phyloP scores from a whole-genome alignment of 805 yeast species.

The Ogataea pilisensis region DNA sequence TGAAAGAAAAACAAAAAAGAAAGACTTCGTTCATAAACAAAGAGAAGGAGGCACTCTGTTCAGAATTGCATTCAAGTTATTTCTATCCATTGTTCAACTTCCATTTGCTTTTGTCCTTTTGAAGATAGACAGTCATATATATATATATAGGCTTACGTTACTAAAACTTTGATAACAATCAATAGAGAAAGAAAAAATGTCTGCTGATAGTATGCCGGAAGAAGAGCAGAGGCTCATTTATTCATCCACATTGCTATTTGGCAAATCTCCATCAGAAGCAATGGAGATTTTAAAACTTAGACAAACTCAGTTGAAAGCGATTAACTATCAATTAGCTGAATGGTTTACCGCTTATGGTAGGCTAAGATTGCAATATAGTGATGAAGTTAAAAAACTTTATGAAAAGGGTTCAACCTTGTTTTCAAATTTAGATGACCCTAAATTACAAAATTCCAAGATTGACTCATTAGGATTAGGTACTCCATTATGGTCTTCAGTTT shows the following conservation, averaged over 20 bases:
- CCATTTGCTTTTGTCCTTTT: too few species aligned
- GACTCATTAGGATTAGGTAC: slow-evolving; percentile 44
- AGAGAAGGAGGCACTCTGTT: too few species aligned
- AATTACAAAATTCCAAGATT: slow-evolving; percentile 44
- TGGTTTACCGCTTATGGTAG: slow-evolving; percentile 55
- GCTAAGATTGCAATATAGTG: slow-evolving; percentile 43
- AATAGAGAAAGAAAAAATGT: too few species aligned
- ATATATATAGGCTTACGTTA: too few species aligned
- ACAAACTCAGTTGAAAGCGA: slow-evolving; percentile 46
- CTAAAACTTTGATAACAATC: too few species aligned
- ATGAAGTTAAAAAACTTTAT: slow-evolving; percentile 39
- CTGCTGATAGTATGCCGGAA: slow-evolving; percentile 8
- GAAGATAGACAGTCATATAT: too few species aligned
- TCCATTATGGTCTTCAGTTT: slow-evolving; percentile 41
- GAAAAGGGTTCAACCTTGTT: slow-evolving; percentile 34
- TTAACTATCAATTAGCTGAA: slow-evolving; percentile 58
- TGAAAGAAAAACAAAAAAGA: too few species aligned
- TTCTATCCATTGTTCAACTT: too few species aligned
- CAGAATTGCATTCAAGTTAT: too few species aligned
- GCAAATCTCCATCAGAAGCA: slow-evolving; percentile 53
- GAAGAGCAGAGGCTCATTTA: slow-evolving; percentile 29
- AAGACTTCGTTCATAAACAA: too few species aligned
- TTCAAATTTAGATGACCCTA: slow-evolving; percentile 33
- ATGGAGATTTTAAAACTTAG: slow-evolving; percentile 57
- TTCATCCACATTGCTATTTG: slow-evolving; percentile 32